Evolutionary conservation across 2,329 filamentous ascomycete genomes (phyloP), one percentile per base, ranked within the genome.

Genomic region (Periconia macrospinosa): DNA sequence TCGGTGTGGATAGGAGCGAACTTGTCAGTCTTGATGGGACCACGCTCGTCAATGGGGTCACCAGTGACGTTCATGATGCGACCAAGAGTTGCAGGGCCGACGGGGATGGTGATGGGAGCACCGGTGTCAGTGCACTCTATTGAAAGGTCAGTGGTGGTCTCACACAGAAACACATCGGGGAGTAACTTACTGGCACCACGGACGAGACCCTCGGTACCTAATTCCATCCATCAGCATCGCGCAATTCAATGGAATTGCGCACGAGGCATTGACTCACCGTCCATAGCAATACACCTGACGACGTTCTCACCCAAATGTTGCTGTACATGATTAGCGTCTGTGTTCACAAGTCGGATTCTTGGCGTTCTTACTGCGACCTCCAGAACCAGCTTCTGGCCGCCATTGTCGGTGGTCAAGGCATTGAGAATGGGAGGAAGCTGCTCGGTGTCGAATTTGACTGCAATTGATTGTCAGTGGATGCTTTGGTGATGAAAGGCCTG

Each of bases 1-100:
- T 99, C 93, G 78, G 91, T 86, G 87, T 99, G 94, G 73, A 99
- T 99, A 65, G 94, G 90, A 41, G 86, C 80, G 77, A 80, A 85
- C 86, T 96, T 94, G 79, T 87, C 85, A 75, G 87, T 83, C 88
- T 97, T 97, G 85, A 99, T 91, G 69, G 94, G 94, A 69, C 94
- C 94, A 83, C 94, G 92, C 86, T 97, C 94, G 78, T 99, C 94
- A 81, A 99, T 97, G 76, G 94, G 94, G 82, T 99, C 93, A 87
- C 94, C 94, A 84, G 94, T 99, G 83, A 99, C 94, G 87, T 99
- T 99, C 84, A 99, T 92, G 86, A 99, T 99, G 84, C 94, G 94
- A 75, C 94, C 94, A 70, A 99, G 90, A 68, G 92, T 96, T 77
- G 83, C 90, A 76, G 86, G 86, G 73, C 94, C 94, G 80, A 97